These are phyloP conservation scores for Kalanchoe fedtschenkoi DNA, from an alignment of 164 flowering plant species.

Conservation along the genomic window DNA sequence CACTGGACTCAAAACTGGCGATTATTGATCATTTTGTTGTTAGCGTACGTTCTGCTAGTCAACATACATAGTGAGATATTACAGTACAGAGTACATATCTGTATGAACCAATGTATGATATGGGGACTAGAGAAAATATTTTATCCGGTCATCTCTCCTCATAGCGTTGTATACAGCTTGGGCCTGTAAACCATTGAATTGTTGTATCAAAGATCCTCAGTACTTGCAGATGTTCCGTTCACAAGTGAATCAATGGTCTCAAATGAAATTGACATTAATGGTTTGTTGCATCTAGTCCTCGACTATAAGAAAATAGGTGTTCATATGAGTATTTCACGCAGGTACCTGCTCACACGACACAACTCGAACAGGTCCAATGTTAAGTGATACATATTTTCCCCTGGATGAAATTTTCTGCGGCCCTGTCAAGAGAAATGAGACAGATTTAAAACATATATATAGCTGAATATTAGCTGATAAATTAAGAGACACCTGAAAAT, in stretches of 20 bases:
- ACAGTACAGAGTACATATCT: too few species aligned
- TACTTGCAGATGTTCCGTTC: not conserved
- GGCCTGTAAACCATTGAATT: slow-evolving; percentile 39
- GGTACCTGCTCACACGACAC: slow-evolving; percentile 87
- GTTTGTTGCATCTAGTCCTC: too few species aligned
- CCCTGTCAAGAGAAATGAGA: slow-evolving; percentile 28
- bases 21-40: too few species aligned
- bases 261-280: too few species aligned
- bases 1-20: too few species aligned
- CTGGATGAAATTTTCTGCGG: slow-evolving; percentile 67
- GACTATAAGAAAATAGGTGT: too few species aligned
- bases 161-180: slow-evolving; percentile 97
- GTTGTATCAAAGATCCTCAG: not conserved
- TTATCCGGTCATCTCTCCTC: slow-evolving; percentile 86
- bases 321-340: too few species aligned
- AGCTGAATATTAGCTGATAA: not conserved
- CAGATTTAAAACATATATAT: not conserved
- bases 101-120: not conserved
- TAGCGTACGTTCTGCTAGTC: too few species aligned
- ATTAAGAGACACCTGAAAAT: not conserved
- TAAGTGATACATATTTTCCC: slow-evolving; percentile 93
- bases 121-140: slow-evolving; percentile 56
- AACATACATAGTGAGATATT: too few species aligned
- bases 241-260: not conserved
- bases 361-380: slow-evolving; percentile 88